These are phyloP conservation scores for Solanum hybrid DNA, from an alignment of 305 asterid species.

Conservation along the genomic window DNA sequence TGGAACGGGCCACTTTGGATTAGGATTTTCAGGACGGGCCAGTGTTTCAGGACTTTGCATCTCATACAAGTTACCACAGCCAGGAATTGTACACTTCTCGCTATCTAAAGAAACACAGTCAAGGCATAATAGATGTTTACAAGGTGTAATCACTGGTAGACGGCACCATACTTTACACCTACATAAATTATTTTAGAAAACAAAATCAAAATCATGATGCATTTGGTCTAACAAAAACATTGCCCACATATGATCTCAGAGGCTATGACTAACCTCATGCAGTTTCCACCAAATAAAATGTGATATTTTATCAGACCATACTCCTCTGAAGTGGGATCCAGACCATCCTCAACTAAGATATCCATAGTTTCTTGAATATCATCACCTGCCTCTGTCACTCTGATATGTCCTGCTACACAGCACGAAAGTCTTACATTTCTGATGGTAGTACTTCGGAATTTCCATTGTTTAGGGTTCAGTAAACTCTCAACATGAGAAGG, in stretches of 20 bases:
- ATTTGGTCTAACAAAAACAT: conserved; percentile 12
- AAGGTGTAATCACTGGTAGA: conserved; percentile 86
- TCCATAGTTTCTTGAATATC: conserved; percentile 99
- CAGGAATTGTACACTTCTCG: conserved; percentile 69
- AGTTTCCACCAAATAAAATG: conserved; percentile 61
- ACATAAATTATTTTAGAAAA: conserved; percentile 1
- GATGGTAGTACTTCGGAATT: conserved; percentile 69
- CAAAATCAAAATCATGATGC: conserved; percentile 5
- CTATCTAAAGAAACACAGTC: conserved; percentile 91
- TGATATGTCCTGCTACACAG: conserved; percentile 94
- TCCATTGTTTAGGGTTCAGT: conserved; percentile 92
- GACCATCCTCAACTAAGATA: conserved; percentile 50
- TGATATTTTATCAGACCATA: conserved; percentile 46
- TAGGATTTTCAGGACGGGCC: conserved; percentile 95
- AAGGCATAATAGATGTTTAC: conserved; percentile 86
- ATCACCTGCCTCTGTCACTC: conserved; percentile 78
- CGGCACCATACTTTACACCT: conserved; percentile 96
- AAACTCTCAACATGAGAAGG: conserved; percentile 97
- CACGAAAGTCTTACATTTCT: conserved; percentile 90
- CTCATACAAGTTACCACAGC: conserved; percentile 72
- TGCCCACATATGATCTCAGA: conserved; percentile 10
- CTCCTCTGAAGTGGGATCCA: conserved; percentile 64
- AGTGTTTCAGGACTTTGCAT: conserved; percentile 91
- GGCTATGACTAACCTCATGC: conserved; percentile 57
- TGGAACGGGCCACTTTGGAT: conserved; percentile 99